Conservation (phyloP, 2,329 filamentous ascomycete species). For the Fusarium buharicum region DNA sequence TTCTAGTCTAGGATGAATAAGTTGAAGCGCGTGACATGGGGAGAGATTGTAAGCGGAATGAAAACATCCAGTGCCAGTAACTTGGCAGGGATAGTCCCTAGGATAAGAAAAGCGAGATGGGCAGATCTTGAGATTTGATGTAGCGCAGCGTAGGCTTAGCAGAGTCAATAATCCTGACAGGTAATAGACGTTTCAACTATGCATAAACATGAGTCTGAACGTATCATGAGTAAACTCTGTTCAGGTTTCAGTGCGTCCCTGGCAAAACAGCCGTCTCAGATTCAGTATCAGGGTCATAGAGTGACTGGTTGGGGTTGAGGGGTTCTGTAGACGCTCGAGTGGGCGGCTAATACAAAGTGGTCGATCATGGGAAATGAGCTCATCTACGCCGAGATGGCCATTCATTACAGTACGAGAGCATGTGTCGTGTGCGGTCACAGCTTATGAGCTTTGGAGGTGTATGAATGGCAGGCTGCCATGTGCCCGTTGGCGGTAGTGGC, state of each 20-base stretch:
- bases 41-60: conserved; percentile 28
- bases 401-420: not conserved
- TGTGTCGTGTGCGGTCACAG: conserved; percentile 27
- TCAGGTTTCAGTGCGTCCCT: conserved; percentile 17
- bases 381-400: conserved; percentile 13
- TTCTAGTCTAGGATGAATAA: conserved; percentile 22
- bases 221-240: not conserved
- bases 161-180: not conserved
- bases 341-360: conserved; percentile 32
- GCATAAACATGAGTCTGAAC: not conserved
- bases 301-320: conserved; percentile 1
- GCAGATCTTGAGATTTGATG: conserved; percentile 40
- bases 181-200: not conserved
- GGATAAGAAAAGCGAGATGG: conserved; percentile 29
- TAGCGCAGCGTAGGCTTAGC: conserved; percentile 14
- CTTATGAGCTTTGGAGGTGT: conserved; percentile 3
- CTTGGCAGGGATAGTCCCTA: conserved; percentile 23
- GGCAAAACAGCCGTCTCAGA: conserved; percentile 18
- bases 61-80: conserved; percentile 20
- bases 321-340: conserved; percentile 20
- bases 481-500: conserved; percentile 3
- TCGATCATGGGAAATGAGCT: conserved; percentile 34
- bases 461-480: conserved; percentile 22
- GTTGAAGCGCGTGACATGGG: conserved; percentile 16
- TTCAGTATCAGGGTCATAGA: conserved; percentile 10